Conservation (phyloP, 441 rosid genomes). For the Brassica hybrid region DNA sequence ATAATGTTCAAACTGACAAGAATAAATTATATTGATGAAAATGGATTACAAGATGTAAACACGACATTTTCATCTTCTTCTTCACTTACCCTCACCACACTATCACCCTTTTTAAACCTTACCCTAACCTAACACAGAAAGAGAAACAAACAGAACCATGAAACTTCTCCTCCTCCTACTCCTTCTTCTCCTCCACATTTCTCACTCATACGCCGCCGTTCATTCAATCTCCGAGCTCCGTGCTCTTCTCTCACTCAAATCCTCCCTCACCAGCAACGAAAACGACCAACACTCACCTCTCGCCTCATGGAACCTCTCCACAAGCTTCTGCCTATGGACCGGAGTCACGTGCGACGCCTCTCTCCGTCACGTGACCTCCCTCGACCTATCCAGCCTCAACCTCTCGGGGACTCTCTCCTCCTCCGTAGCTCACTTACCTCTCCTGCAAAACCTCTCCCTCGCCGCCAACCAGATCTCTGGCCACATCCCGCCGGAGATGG, state of each 20-base stretch:
- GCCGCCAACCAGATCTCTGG: slow-evolving; percentile 1
- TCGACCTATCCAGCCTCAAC: slow-evolving; percentile 61
- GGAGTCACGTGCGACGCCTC: slow-evolving; percentile 67
- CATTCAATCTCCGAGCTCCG: slow-evolving; percentile 52
- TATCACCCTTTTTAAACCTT: background rate
- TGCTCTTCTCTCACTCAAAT: slow-evolving; percentile 60
- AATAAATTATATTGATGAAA: background rate
- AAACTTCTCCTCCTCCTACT: slow-evolving; percentile 40
- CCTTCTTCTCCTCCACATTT: slow-evolving; percentile 47
- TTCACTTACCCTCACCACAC: slow-evolving; percentile 36
- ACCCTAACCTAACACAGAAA: slow-evolving; percentile 18
- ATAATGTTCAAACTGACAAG: background rate
- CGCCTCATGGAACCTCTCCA: slow-evolving; percentile 61
- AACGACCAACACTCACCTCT: slow-evolving; percentile 43
- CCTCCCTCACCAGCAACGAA: slow-evolving; percentile 48
- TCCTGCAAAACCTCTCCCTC: background rate
- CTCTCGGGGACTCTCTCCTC: slow-evolving; percentile 2
- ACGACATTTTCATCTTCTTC: slow-evolving; percentile 15
- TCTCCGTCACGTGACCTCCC: slow-evolving; percentile 59
- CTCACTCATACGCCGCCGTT: slow-evolving; percentile 38
- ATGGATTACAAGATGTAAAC: no score
- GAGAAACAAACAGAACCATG: slow-evolving; percentile 46
- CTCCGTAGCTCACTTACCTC: background rate
- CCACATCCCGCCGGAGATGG: slow-evolving; percentile 1
- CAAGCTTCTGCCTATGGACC: slow-evolving; percentile 58